phyloP scores from a whole-genome alignment of 371 early-diverging fungal genomes.

The Zopfochytrium polystomum region DNA sequence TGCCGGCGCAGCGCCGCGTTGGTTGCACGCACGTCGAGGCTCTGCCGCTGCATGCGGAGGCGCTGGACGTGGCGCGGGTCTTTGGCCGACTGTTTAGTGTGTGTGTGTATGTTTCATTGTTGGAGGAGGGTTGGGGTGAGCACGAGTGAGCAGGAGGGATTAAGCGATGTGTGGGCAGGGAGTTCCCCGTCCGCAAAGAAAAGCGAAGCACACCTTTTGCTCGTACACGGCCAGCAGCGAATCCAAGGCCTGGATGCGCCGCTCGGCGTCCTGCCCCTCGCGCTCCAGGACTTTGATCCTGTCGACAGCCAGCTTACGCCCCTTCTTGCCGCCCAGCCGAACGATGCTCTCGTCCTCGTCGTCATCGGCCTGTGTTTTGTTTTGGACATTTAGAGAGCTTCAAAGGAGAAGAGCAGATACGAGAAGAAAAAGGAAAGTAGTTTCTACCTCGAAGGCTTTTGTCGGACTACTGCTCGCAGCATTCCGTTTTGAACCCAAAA shows the following conservation, averaged over 20 bases:
- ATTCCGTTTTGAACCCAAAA: too few relatives aligned
- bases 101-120: neutral
- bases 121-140: too few relatives aligned
- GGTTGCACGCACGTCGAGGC: constrained; percentile 23
- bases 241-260: constrained; percentile 27
- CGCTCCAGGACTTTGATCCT: constrained; percentile 34
- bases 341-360: constrained; percentile 25
- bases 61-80: constrained; percentile 29
- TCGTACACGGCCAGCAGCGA: constrained; percentile 25
- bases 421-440: too few relatives aligned
- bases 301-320: constrained; percentile 34
- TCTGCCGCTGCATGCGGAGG: constrained; percentile 23
- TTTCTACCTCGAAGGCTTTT: too few relatives aligned
- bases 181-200: too few relatives aligned
- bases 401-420: constrained; percentile 1
- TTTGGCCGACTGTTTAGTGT: constrained; percentile 7
- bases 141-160: too few relatives aligned
- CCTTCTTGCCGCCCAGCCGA: constrained; percentile 26
- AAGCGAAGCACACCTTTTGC: constrained; percentile 26
- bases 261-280: constrained; percentile 28
- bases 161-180: too few relatives aligned
- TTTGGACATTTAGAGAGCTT: neutral
- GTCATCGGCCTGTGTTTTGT: constrained; percentile 16
- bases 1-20: constrained; percentile 21
- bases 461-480: too few relatives aligned